Percentiles rank a stretch among this genome's conserved stretches.
Conservation (phyloP, 306 rosid species). For the Trichosanthes truncata region DNA sequence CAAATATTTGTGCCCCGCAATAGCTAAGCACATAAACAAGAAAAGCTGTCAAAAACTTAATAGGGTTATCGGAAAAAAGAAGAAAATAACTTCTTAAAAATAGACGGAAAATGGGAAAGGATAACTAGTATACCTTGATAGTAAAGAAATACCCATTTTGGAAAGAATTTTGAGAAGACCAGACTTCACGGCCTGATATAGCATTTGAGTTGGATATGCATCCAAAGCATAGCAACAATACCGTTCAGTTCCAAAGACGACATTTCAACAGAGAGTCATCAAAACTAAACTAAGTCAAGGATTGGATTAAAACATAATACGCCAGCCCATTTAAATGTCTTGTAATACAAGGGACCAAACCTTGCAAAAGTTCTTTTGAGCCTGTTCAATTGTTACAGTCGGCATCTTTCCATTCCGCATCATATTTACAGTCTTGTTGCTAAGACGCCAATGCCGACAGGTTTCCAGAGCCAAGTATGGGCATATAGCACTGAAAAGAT, state of each 20-base stretch:
- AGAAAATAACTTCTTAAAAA: neutral
- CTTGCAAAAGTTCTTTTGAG: conserved; percentile 95
- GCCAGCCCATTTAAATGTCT: neutral
- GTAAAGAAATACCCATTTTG: conserved; percentile 94
- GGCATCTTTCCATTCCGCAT: conserved; percentile 99
- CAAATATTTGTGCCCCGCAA: conserved; percentile 98
- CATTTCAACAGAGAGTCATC: neutral
- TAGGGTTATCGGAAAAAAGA: neutral
- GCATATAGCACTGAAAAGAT: conserved; percentile 69
- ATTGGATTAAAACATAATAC: neutral
- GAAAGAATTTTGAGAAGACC: conserved; percentile 97
- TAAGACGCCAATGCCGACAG: conserved; percentile 98
- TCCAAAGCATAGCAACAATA: neutral
- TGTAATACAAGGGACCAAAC: conserved; percentile 29
- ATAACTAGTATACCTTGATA: conserved; percentile 53
- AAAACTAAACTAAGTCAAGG: neutral
- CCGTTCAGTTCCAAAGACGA: neutral
- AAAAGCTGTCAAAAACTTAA: conserved; percentile 19
- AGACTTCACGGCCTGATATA: conserved; percentile 70
- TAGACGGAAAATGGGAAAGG: neutral
- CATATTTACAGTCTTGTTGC: conserved; percentile 81
- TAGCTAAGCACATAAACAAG: conserved; percentile 44
- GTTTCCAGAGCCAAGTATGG: conserved; percentile 98
- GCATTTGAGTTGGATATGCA: neutral
- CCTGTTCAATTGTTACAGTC: conserved; percentile 93